Evolutionary conservation across 805 yeast species (phyloP).

Genomic region (Spathaspora passalidarum): DNA sequence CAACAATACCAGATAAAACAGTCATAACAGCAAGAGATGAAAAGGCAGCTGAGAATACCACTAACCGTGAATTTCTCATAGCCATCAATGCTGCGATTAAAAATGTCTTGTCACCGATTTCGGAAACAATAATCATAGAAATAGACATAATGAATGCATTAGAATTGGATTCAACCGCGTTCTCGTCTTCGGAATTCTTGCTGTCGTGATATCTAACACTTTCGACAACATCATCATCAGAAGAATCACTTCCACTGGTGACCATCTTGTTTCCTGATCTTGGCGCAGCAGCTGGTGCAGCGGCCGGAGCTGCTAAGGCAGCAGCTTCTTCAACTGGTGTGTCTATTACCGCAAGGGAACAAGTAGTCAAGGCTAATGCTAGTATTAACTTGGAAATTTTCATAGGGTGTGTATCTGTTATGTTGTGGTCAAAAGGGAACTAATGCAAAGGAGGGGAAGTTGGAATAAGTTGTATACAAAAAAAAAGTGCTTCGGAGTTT

Average conservation of each 20-base stretch:
- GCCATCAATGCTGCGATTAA: constrained; percentile 97
- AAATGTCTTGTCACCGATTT: constrained; percentile 96
- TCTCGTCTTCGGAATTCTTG: background rate
- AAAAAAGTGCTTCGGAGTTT: background rate
- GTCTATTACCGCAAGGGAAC: constrained; percentile 1
- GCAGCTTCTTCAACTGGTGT: constrained; percentile 4
- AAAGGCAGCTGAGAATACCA: constrained; percentile 89
- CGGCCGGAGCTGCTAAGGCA: background rate
- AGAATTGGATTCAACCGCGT: constrained; percentile 16
- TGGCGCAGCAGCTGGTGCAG: background rate
- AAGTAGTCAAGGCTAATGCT: constrained; percentile 3
- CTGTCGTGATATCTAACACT: constrained; percentile 18
- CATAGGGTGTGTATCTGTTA: background rate
- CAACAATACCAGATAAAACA: constrained; percentile 82
- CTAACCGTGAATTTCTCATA: constrained; percentile 80
- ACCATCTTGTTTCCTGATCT: constrained; percentile 13
- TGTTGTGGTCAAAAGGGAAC: background rate
- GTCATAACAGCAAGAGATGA: constrained; percentile 88
- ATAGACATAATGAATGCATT: constrained; percentile 74
- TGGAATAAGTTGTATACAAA: background rate
- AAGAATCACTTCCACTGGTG: constrained; percentile 19
- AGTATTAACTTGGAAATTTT: constrained; percentile 1
- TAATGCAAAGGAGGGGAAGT: background rate
- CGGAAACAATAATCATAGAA: constrained; percentile 92
- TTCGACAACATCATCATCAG: constrained; percentile 28